phyloP scores from a whole-genome alignment of 164 flowering plant species.

The Macadamia integrifolia region DNA sequence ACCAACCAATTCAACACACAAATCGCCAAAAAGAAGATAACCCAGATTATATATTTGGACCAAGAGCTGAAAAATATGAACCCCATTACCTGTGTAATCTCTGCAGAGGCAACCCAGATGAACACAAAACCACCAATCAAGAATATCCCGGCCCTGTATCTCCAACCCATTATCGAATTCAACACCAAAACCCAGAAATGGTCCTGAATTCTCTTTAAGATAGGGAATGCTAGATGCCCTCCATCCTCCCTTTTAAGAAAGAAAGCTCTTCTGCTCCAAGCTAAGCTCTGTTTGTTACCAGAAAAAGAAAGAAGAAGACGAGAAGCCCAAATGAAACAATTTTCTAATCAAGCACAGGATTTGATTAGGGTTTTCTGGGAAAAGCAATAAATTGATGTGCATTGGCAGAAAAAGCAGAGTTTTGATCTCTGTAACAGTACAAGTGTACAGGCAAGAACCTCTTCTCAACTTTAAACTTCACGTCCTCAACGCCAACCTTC shows the following conservation, averaged over 20 bases:
- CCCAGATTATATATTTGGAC: neutral
- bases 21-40: neutral
- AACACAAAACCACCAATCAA: constrained; percentile 54
- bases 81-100: constrained; percentile 60
- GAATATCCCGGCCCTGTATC: constrained; percentile 52
- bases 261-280: neutral
- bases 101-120: constrained; percentile 72
- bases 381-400: too few species aligned
- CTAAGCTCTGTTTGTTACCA: neutral
- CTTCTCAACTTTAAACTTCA: too few species aligned
- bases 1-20: neutral
- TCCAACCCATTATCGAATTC: constrained; percentile 48
- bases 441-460: too few species aligned
- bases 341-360: neutral
- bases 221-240: neutral
- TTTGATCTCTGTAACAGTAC: too few species aligned
- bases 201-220: neutral
- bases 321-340: neutral
- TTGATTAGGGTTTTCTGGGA: too few species aligned
- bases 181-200: neutral
- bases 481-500: too few species aligned
- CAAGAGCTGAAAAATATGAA: neutral
- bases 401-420: too few species aligned
- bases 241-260: neutral
- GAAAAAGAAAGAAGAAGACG: too few species aligned